Conservation (phyloP, 768 basidiomycete species). For the Pleurotus pulmonarius region DNA sequence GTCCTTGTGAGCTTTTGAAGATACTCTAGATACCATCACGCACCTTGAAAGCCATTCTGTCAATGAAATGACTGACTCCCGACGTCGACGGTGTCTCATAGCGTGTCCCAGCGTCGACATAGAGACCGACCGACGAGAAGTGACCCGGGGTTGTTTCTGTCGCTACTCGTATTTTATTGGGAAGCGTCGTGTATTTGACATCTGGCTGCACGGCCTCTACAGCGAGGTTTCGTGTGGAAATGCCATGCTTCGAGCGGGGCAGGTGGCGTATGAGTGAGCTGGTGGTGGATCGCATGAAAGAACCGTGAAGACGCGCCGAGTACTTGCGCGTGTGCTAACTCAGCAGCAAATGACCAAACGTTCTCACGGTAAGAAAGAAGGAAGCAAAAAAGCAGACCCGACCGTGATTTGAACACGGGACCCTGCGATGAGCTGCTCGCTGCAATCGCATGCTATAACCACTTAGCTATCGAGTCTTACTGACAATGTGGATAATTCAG, state of each 20-base stretch:
- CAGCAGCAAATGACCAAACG: no score
- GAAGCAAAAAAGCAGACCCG: constrained; percentile 30
- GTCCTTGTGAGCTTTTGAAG: constrained; percentile 6
- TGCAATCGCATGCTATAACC: constrained; percentile 54
- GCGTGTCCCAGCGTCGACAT: constrained; percentile 89
- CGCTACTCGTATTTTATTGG: constrained; percentile 89
- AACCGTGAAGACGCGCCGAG: background rate
- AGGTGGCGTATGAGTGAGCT: background rate
- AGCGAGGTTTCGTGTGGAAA: background rate
- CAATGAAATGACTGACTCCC: constrained; percentile 89
- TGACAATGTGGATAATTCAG: background rate
- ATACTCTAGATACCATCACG: constrained; percentile 5
- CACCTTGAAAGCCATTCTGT: constrained; percentile 97
- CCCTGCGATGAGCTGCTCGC: constrained; percentile 35
- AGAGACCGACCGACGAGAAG: constrained; percentile 91
- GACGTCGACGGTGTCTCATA: constrained; percentile 73
- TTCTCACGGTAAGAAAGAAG: background rate
- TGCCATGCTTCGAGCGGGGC: background rate
- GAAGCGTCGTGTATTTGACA: constrained; percentile 75
- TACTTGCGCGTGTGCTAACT: no score
- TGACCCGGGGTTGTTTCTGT: constrained; percentile 90
- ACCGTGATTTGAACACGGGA: constrained; percentile 59
- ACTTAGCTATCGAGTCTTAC: constrained; percentile 19
- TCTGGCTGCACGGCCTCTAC: constrained; percentile 15
- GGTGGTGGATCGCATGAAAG: constrained; percentile 6